Base-by-base conservation (phyloP, 179 eudicot species). In the Spinacia oleracea region DNA sequence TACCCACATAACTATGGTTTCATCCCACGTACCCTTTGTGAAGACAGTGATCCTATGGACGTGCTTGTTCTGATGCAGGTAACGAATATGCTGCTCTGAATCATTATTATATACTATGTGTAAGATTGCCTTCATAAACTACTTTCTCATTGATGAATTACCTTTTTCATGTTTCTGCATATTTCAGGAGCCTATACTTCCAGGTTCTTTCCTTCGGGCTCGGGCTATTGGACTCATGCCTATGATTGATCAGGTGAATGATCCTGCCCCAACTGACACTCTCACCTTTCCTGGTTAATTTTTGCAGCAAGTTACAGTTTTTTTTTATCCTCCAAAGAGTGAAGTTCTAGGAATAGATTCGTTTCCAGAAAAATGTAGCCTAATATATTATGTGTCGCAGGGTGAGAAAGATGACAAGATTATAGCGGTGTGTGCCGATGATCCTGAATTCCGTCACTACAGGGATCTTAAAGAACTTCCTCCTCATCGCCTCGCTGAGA, bases 161-260 rank as follows among this genome's bases (percentile, higher is more conserved):
- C 27, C 62, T 50, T 72, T 38, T 42, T 66, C 25, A 65, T 27
- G 10, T 71, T 69, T 63, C 32, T 8, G 6, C 50, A 43, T 67
- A 60, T 70, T 84, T 73, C 79, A 91, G 98, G 97, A 93, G 85
- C 98, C 98, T 71, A 88, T 92, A 38, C 85, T 88, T 45, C 97
- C 98, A 69, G 95, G 95, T 62, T 85, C 89, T 79, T 93, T 89
- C 85, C 97, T 92, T 66, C 93, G 98, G 80, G 97, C 98, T 56
- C 93, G 97, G 77, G 98, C 98, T 38, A 93, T 93, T 77, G 98
- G 97, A 79, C 88, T 93, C 81, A 91, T 93, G 98, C 98, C 98
- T 72, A 93, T 93, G 98, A 91, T 92, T 81, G 98, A 93, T 87
- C 98, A 93, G 93, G 98, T 93, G 79, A 82, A n/a, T 48, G 12